Conservation (phyloP, 2,329 filamentous ascomycete species). For the Paracamarosporium sp. region DNA sequence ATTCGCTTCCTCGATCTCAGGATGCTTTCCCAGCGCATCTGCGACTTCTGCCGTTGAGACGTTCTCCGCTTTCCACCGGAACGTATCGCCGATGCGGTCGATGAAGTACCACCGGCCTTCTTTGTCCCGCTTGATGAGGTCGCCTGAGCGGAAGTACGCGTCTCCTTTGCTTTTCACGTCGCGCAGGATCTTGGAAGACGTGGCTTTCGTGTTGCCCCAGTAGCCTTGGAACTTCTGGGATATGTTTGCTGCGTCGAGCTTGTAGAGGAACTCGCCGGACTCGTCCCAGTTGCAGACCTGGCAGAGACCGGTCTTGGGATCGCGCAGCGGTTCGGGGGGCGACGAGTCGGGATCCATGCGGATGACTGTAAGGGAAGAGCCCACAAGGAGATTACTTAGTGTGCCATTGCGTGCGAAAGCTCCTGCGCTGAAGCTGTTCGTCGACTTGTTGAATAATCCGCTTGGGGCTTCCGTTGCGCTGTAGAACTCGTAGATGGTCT, state of each 20-base stretch:
- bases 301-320: slow-evolving; percentile 71
- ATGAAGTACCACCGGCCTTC: slow-evolving; percentile 47
- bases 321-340: slow-evolving; percentile 63
- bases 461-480: slow-evolving; percentile 63
- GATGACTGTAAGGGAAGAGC: slow-evolving; percentile 66
- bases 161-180: slow-evolving; percentile 45
- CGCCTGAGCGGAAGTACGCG: slow-evolving; percentile 47
- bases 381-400: slow-evolving; percentile 59
- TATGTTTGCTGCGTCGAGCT: slow-evolving; percentile 51
- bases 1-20: slow-evolving; percentile 49
- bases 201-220: slow-evolving; percentile 54
- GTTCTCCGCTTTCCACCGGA: slow-evolving; percentile 54
- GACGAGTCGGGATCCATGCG: slow-evolving; percentile 71
- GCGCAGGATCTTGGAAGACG: slow-evolving; percentile 39
- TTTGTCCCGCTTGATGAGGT: slow-evolving; percentile 39
- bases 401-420: slow-evolving; percentile 74
- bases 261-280: slow-evolving; percentile 73
- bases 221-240: slow-evolving; percentile 67
- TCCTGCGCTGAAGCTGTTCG: slow-evolving; percentile 66
- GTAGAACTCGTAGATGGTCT: slow-evolving; percentile 48
- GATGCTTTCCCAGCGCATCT: slow-evolving; percentile 48
- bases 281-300: slow-evolving; percentile 65
- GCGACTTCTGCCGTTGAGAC: slow-evolving; percentile 54
- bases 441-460: slow-evolving; percentile 57
- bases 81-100: slow-evolving; percentile 48